These are phyloP conservation scores for Phaeoacremonium minimum DNA, from an alignment of 2,329 filamentous ascomycete genomes.

Conservation along the genomic window DNA sequence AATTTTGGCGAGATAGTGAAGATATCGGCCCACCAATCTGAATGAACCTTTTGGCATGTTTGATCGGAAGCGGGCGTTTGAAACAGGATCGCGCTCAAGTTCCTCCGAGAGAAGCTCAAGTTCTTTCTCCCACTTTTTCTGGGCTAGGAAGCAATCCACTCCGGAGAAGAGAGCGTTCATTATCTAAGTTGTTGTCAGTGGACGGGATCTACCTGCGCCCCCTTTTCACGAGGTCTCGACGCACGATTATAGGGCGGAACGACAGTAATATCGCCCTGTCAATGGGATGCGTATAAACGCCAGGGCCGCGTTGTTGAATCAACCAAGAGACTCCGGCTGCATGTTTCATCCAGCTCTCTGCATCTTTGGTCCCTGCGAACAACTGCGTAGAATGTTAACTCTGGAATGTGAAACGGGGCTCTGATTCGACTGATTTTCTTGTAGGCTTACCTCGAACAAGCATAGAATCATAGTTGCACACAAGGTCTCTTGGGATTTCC, in stretches of 20 bases:
- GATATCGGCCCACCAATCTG: conserved; percentile 22
- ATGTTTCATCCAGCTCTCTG: conserved; percentile 33
- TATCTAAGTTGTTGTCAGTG: conserved; percentile 18
- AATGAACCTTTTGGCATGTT: not conserved
- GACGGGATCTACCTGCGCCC: not conserved
- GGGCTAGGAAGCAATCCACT: conserved; percentile 28
- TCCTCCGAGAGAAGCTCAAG: conserved; percentile 23
- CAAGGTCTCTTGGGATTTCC: conserved; percentile 34
- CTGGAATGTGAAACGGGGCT: too few species aligned
- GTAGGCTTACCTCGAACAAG: conserved; percentile 27
- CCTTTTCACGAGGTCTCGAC: conserved; percentile 8
- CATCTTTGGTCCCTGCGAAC: conserved; percentile 33
- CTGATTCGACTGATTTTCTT: too few species aligned
- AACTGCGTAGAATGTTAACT: conserved; percentile 18
- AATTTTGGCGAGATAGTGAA: conserved; percentile 26
- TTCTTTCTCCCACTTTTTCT: conserved; percentile 29
- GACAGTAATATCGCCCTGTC: conserved; percentile 32
- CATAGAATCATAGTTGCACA: conserved; percentile 34
- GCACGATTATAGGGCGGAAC: conserved; percentile 29
- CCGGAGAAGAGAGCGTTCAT: conserved; percentile 32
- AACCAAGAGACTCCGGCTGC: conserved; percentile 30
- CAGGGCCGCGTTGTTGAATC: conserved; percentile 31
- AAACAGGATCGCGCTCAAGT: not conserved
- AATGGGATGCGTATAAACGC: conserved; percentile 25
- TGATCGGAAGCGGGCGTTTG: not conserved